Percentiles rank a stretch among this genome's conserved stretches.
phyloP scores from a whole-genome alignment of 192 early-diverging fungal genomes.

The Backusella westeae region DNA sequence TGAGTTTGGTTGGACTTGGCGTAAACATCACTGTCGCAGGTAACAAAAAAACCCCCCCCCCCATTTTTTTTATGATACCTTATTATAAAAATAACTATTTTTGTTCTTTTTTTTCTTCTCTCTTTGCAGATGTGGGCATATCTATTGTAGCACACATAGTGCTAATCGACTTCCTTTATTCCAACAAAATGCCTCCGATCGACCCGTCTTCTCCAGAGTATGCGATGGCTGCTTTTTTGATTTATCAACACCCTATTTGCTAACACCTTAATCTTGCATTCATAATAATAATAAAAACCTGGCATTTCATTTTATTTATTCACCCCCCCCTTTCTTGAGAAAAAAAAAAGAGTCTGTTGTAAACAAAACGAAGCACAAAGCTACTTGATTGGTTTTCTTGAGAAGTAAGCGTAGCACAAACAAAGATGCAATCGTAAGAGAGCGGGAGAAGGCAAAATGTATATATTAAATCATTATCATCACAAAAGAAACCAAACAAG shows the following conservation, averaged over 20 bases:
- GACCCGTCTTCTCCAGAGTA: slow-evolving; percentile 19
- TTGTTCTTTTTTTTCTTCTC: background rate
- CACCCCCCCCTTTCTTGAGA: background rate
- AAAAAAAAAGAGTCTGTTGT: background rate
- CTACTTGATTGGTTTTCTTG: background rate
- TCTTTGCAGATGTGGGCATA: slow-evolving; percentile 20
- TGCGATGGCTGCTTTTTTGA: slow-evolving; percentile 24
- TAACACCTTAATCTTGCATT: background rate
- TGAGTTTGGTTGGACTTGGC: slow-evolving; percentile 22
- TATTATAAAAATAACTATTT: slow-evolving; percentile 4
- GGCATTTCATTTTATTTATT: background rate
- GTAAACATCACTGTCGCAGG: slow-evolving; percentile 31
- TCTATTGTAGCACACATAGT: slow-evolving; percentile 26
- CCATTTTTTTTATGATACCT: background rate
- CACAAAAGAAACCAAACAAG: background rate
- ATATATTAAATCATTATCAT: background rate
- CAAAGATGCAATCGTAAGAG: slow-evolving; percentile 5
- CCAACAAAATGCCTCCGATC: background rate
- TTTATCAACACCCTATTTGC: background rate
- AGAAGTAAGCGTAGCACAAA: background rate
- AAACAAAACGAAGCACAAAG: background rate
- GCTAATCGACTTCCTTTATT: slow-evolving; percentile 20
- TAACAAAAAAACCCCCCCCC: background rate
- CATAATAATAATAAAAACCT: background rate
- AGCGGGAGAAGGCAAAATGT: background rate